Base-by-base conservation (phyloP, 2,329 filamentous ascomycete species). In the Ophiocordyceps camponoti-rufipedis region DNA sequence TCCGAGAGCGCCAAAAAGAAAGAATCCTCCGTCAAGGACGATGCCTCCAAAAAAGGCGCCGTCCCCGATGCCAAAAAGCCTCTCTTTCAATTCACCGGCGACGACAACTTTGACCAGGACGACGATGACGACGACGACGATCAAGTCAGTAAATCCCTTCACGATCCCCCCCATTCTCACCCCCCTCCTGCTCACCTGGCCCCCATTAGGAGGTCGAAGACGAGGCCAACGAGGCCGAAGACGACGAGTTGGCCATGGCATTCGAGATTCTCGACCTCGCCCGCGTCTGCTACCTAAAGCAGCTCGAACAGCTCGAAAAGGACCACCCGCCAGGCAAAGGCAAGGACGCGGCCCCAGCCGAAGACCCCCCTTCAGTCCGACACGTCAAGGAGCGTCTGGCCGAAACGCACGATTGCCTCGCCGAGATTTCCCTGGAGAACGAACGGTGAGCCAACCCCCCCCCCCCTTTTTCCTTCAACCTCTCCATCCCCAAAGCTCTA, bases 341-440 rank as follows among this genome's bases (percentile, higher is more conserved):
- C 47, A 70, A 71, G 48, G 64, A 68, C 48, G 57, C 56, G 33
- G 57, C 23, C 23, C 23, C 23, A 23, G 23, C 23, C 23, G 23
- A 58, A 14, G 56, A 63, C 33, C 59, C 58, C 19, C 65, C 70
- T 45, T 62, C 62, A 8, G 51, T 69, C 41, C 65, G 71, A 51
- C 77, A 83, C 49, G 70, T 88, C 56, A 88, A 87, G 62, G 85
- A 94, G 62, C 79, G 86, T 47, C 74, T 96, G 32, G 86, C 86
- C 49, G 91, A 98, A 58, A 94, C 86, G 9, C 86, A 95, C 60
- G 88, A 95, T 59, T 74, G 94, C 46, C 82, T 96, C 50, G 85
- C 88, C 10, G 91, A 98, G 63, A 95, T 98, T 50, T 93, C 84
- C n/a, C 71, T 98, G 28, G 91, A 98, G 66, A 94, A 91, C 53